Evolutionary conservation across 2,329 filamentous ascomycete genomes (phyloP), one percentile per base, ranked within the genome.

Genomic region (Exophiala mesophila): DNA sequence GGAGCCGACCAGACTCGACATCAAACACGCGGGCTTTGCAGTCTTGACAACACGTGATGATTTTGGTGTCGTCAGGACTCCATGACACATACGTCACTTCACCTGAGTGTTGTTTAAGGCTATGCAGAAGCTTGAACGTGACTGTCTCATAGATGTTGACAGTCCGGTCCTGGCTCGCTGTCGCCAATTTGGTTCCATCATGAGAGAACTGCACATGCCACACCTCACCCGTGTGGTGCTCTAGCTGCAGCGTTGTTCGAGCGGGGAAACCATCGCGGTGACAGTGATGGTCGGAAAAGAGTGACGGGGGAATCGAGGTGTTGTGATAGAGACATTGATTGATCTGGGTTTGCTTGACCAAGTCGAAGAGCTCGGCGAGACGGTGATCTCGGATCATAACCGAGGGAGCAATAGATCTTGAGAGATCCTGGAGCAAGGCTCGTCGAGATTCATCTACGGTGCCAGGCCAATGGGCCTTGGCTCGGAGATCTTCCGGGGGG

Each of bases 321-420:
- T 94, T 96, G 66, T 98, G 92, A 63, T 89, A 97, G 28, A 89
- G 68, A 61, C 92, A 98, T 20, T 77, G 78, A 38, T 82, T 77
- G 45, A 96, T 85, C 66, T 96, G 90, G 50, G 75, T 79, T 48
- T 83, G 76, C 61, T 96, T 95, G 26, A 95, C 81, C 53, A 94
- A 82, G 44, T 89, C 76, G 39, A 98, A 70, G 12, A 98, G 71
- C 23, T 81, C 76, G 2, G 88, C 87, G 32, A 98, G 72, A 5
- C 92, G 82, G 62, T 92, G 86, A 59, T 95, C 87, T 1, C 92
- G 92, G 41, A 98, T 84, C 89, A 98, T 97, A 32, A 95, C 86
- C 3, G 88, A 92, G 0, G 92, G 90, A 1, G 92, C 95, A 62
- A 98, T 94, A 43, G 80, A 95, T 70, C 76, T 87, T 17, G 89